Base-by-base conservation (phyloP, 2,329 filamentous ascomycete species). In the Microcera coccophila region DNA sequence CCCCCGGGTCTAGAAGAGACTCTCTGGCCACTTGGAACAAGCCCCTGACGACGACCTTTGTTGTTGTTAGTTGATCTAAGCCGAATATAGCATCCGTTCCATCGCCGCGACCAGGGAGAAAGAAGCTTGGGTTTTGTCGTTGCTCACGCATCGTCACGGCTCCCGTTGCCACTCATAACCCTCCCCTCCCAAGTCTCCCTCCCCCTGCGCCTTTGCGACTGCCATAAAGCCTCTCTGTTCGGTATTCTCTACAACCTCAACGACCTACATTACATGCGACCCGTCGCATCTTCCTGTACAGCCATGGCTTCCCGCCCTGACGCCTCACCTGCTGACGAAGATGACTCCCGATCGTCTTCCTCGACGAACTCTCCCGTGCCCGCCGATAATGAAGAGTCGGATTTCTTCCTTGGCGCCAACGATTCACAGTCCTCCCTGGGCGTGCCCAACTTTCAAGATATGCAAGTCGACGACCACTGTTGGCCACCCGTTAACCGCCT, bases 391-490 rank as follows among this genome's bases (percentile, higher is more conserved):
- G 86, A 90, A 61, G 91, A 96, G 68, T 95, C 90, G 55, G 91
- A 96, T 69, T 95, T 93, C 67, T 93, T 93, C 66, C 84, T 86
- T 63, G 79, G 78, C 44, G 84, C 86, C 58, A 95, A 96, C 70
- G 91, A 96, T 69, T 96, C 91, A 4, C 80, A 93, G 63, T 96
- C 91, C 1, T 96, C 91, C 1, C 78, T 96, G 43, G 90, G 89
- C 40, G 81, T 89, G 24, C 85, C 86, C 35, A 85, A 85, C 47
- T 77, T 89, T 45, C 82, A 83, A 60, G 85, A 89, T 58, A 85
- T 83, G 78, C 83, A 77, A 62, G 81, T 81, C 50, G 81, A 84
- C 60, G 73, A 81, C 54, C 76, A 78, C 58, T 86, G 84, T 58
- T 69, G 83, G 41, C 82, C 85, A n/a, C 89, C 90, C 36, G 83